These are phyloP conservation scores for Cercis canadensis DNA, from an alignment of 306 rosid genomes.

Conservation along the genomic window DNA sequence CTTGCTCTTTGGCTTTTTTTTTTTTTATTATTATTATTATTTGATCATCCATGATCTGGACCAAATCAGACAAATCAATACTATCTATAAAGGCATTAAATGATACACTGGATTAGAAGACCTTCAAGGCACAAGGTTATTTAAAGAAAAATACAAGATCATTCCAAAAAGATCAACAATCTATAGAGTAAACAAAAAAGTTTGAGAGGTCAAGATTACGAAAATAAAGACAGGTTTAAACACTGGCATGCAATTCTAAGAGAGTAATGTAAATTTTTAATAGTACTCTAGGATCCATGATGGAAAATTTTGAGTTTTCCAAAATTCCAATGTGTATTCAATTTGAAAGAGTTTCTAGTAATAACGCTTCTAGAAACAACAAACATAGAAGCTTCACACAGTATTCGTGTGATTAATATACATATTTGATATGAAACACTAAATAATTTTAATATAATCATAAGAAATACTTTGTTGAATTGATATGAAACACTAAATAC, in stretches of 20 bases:
- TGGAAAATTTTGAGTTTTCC: too few relatives aligned
- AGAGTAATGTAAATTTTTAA: not conserved
- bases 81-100: constrained; percentile 57
- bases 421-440: too few relatives aligned
- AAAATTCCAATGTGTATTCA: too few relatives aligned
- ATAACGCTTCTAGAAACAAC: too few relatives aligned
- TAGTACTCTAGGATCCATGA: not conserved
- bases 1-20: constrained; percentile 84
- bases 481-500: too few relatives aligned
- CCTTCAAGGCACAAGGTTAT: not conserved
- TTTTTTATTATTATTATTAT: constrained; percentile 64
- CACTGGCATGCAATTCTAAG: constrained; percentile 8
- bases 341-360: too few relatives aligned
- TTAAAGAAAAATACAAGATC: not conserved
- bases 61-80: constrained; percentile 66
- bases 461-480: too few relatives aligned
- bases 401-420: too few relatives aligned
- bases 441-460: too few relatives aligned
- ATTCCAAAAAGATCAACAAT: too few relatives aligned
- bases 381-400: too few relatives aligned
- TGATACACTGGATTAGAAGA: not conserved
- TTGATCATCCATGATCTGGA: constrained; percentile 86
- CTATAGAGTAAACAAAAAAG: too few relatives aligned
- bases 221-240: constrained; percentile 9
- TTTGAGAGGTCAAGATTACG: not conserved